A percentile compares a stretch with the other conserved stretches of the same genome.
Conservation (phyloP, 2,329 filamentous ascomycete species). For the Colletotrichum falcatum region DNA sequence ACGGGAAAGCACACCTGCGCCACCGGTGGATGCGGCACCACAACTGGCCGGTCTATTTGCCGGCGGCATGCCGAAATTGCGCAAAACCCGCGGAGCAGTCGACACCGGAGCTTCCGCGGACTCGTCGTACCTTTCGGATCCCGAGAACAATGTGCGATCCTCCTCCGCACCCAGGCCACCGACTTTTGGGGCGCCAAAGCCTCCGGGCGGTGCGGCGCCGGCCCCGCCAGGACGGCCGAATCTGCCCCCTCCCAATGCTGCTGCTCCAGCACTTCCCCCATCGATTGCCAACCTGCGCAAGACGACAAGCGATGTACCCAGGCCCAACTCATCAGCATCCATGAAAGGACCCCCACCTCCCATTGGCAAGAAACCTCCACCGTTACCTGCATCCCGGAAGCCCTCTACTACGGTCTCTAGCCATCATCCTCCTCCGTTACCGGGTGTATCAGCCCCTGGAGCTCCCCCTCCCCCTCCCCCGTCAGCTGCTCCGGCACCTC, state of each 20-base stretch:
- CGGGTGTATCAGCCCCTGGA: slow-evolving; percentile 48
- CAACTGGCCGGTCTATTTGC: slow-evolving; percentile 91
- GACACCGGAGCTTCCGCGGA: slow-evolving; percentile 72
- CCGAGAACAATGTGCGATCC: slow-evolving; percentile 66
- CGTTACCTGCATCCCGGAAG: slow-evolving; percentile 70
- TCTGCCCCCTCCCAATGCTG: slow-evolving; percentile 56
- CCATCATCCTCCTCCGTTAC: slow-evolving; percentile 52
- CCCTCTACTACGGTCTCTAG: slow-evolving; percentile 57
- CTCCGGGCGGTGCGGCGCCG: slow-evolving; percentile 70
- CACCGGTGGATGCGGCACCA: slow-evolving; percentile 71
- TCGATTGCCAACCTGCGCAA: slow-evolving; percentile 72
- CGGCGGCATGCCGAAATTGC: slow-evolving; percentile 94
- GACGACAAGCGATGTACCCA: slow-evolving; percentile 59
- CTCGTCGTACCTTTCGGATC: slow-evolving; percentile 83
- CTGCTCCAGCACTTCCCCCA: slow-evolving; percentile 62
- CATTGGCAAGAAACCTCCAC: slow-evolving; percentile 80
- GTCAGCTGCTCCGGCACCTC: slow-evolving; percentile 53
- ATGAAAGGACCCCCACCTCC: slow-evolving; percentile 80
- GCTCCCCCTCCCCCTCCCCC: slow-evolving; percentile 50
- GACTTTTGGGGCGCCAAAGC: slow-evolving; percentile 66
- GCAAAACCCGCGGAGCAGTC: slow-evolving; percentile 84
- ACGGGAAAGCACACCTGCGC: slow-evolving; percentile 55
- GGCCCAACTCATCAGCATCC: slow-evolving; percentile 72
- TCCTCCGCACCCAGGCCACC: slow-evolving; percentile 66
- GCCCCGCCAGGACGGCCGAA: slow-evolving; percentile 67